A percentile compares a stretch with the other conserved stretches of the same genome.
Evolutionary conservation across 495 filamentous ascomycete species (phyloP).

Genomic region (Halenospora varia): DNA sequence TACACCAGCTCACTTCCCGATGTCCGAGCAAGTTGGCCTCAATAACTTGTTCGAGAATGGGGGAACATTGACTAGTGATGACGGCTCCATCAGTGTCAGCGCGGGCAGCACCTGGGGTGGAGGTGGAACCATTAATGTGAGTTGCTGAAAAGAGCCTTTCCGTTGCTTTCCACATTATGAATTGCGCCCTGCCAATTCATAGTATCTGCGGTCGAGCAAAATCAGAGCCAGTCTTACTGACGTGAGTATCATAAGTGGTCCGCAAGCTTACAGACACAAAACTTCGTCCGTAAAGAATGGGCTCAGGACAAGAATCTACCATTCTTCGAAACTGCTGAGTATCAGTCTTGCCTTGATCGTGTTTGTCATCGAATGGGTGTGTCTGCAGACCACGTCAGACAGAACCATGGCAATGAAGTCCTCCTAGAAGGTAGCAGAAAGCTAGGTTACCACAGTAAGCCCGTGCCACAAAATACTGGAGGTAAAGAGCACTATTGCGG

Average conservation of each 20-base stretch:
- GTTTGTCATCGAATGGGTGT: conserved; percentile 73
- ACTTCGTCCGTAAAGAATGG: conserved; percentile 80
- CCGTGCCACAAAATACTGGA: conserved; percentile 77
- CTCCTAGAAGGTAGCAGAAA: conserved; percentile 72
- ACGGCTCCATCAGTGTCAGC: conserved; percentile 55
- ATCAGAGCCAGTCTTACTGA: no score
- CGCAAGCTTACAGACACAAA: conserved; percentile 77
- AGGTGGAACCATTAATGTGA: conserved; percentile 61
- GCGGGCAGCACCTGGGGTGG: conserved; percentile 79
- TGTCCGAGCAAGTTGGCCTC: conserved; percentile 52
- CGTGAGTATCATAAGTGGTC: conserved; percentile 60
- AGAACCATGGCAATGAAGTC: conserved; percentile 64
- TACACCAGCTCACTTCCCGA: conserved; percentile 66
- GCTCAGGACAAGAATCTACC: conserved; percentile 59
- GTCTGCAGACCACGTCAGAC: conserved; percentile 57
- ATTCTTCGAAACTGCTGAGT: conserved; percentile 74
- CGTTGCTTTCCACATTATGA: no score
- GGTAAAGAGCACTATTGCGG: conserved; percentile 69
- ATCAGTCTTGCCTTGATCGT: conserved; percentile 71
- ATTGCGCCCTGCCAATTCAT: no score
- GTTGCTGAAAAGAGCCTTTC: no score
- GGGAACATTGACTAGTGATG: conserved; percentile 53
- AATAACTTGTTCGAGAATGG: conserved; percentile 62
- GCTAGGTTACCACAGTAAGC: conserved; percentile 66
- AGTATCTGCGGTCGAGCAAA: no score